phyloP scores from a whole-genome alignment of 2,329 filamentous ascomycete genomes.

The Daldinia sp. region DNA sequence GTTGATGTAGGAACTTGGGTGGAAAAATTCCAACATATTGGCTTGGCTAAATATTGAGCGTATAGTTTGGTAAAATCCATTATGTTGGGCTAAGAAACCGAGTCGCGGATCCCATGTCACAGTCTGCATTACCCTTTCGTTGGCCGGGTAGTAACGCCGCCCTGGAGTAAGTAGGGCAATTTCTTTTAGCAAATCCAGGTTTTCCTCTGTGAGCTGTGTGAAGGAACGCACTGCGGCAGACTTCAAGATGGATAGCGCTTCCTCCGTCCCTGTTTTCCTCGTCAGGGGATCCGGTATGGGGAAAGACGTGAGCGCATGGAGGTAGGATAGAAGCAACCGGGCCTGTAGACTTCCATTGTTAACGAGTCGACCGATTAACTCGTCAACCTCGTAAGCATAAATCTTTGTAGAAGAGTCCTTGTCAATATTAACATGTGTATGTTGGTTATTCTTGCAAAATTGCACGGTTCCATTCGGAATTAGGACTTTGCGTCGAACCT shows the following conservation, averaged over 20 bases:
- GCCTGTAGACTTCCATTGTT: conserved; percentile 61
- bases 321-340: conserved; percentile 58
- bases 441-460: background rate
- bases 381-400: conserved; percentile 56
- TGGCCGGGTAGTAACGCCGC: conserved; percentile 54
- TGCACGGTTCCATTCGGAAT: conserved; percentile 33
- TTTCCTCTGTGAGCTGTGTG: conserved; percentile 47
- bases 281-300: conserved; percentile 60
- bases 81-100: conserved; percentile 55
- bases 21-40: conserved; percentile 43
- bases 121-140: conserved; percentile 56
- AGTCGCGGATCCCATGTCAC: conserved; percentile 54
- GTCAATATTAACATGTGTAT: conserved; percentile 17
- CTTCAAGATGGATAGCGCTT: conserved; percentile 57
- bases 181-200: conserved; percentile 47
- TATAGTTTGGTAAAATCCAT: conserved; percentile 50
- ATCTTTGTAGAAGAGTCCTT: conserved; percentile 11
- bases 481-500: conserved; percentile 23
- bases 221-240: conserved; percentile 61
- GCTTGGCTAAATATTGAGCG: conserved; percentile 49
- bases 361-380: conserved; percentile 56
- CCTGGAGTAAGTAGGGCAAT: conserved; percentile 54
- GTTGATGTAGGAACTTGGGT: conserved; percentile 27
- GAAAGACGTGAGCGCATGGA: conserved; percentile 64
- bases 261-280: conserved; percentile 60